Base-by-base conservation (phyloP, 768 basidiomycete genomes). In the Boletus subcaerulescens region DNA sequence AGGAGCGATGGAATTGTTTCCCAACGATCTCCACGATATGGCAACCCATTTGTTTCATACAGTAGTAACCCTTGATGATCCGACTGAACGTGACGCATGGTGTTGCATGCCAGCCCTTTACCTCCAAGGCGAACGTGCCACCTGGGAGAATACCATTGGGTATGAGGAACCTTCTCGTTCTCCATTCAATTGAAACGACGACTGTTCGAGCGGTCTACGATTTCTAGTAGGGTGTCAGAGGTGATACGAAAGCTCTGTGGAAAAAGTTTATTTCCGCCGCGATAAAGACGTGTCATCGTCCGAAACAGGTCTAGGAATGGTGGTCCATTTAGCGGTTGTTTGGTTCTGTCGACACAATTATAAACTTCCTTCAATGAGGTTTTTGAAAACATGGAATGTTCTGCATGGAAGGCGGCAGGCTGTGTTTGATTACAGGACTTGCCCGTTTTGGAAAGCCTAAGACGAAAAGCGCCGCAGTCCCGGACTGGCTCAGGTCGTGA, bases 291-390 rank as follows among this genome's bases (percentile, higher is more conserved):
- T 35, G 18, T 42, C 43, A 20, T 14, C 29, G 18, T 39, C 45
- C 29, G 53, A 36, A 44, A 31, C 48, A 45, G 52, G n/a, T 11
- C 24, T 9, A 41, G 33, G 14, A 35, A 57, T n/a, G 50, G 48
- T 56, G 46, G 20, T 53, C 18, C n/a, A 35, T 20, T 47, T 24
- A 45, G 24, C 24, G 20, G 20, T 43, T 58, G 53, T 67, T 65
- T 67, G 62, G 65, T 53, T 49, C 56, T 64, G 56, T 66, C 61
- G 55, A 45, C 33, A 48, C 13, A 58, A 60, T 60, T 64, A 57
- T 64, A 48, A 40, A 14, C 60, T 51, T 51, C 36, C 10, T 50
- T 45, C 22, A 29, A 22, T 17, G 29, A 18, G 14, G 36, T 45
- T 31, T 11, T 53, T 38, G 48, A 50, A 44, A 52, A 44, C 39